A percentile compares a stretch with the other conserved stretches of the same genome.
Conservation (phyloP, 805 yeast species). For the Yamadazyma akitaensis region DNA sequence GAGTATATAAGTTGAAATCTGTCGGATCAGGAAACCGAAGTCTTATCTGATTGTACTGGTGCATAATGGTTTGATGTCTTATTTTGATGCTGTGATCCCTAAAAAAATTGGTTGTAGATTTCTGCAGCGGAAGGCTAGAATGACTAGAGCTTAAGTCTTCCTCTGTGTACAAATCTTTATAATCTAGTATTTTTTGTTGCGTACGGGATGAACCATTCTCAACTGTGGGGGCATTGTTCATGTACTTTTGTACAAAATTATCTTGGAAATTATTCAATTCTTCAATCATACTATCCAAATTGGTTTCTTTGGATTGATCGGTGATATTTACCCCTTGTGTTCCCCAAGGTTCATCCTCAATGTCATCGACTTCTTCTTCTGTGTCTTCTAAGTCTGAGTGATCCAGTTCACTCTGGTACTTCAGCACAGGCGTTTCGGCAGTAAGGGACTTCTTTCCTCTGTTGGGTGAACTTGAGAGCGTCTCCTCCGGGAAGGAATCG, state of each 20-base stretch:
- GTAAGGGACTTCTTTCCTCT: slow-evolving; percentile 17
- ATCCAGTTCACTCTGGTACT: slow-evolving; percentile 24
- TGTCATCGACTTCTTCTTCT: slow-evolving; percentile 9
- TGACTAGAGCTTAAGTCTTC: slow-evolving; percentile 10
- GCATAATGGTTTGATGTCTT: slow-evolving; percentile 34
- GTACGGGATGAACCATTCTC: slow-evolving; percentile 21
- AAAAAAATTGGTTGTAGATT: background rate
- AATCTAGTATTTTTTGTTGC: slow-evolving; percentile 34
- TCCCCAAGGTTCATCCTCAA: background rate
- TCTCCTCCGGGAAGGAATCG: background rate
- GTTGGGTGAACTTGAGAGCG: background rate
- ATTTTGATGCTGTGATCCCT: slow-evolving; percentile 24
- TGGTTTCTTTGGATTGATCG: background rate
- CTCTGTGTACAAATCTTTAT: slow-evolving; percentile 23
- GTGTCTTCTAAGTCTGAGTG: slow-evolving; percentile 12
- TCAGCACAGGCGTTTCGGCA: slow-evolving; percentile 14
- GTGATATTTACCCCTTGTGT: background rate
- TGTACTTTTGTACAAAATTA: slow-evolving; percentile 25
- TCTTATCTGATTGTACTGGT: slow-evolving; percentile 37
- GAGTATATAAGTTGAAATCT: slow-evolving; percentile 4
- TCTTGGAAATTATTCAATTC: slow-evolving; percentile 31
- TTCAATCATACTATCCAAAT: slow-evolving; percentile 17
- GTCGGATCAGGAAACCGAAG: slow-evolving; percentile 21
- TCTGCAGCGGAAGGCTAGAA: slow-evolving; percentile 7
- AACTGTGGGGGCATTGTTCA: slow-evolving; percentile 1